Percentiles rank a stretch among this genome's conserved stretches.
Conservation (phyloP, 441 rosid genomes). For the Mallotus japonicus region DNA sequence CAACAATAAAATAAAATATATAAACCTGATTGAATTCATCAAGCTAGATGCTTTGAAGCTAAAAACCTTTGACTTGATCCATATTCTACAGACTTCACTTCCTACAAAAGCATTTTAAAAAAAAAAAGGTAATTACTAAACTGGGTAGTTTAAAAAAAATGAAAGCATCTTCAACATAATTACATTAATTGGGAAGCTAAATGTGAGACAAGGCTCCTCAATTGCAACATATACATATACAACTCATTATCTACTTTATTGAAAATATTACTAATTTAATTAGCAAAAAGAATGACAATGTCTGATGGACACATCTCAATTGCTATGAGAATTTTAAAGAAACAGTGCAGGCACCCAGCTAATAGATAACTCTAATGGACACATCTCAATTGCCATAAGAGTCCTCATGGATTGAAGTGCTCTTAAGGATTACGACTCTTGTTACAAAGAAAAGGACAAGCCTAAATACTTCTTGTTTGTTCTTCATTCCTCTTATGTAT, state of each 20-base stretch:
- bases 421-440: neutral
- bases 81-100: no score
- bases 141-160: no score
- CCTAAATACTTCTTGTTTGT: neutral
- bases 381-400: neutral
- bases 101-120: no score
- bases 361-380: neutral
- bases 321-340: neutral
- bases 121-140: no score
- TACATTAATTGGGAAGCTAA: neutral
- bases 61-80: no score
- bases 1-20: no score
- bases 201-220: slow-evolving; percentile 1
- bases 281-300: neutral
- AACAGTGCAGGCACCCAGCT: neutral
- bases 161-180: neutral
- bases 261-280: neutral
- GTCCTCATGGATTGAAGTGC: neutral
- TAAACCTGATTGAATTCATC: no score
- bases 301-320: no score
- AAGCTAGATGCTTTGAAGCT: no score
- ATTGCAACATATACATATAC: neutral
- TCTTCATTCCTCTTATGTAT: neutral
- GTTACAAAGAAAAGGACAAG: neutral
- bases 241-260: neutral